Evolutionary conservation across 768 basidiomycete species (phyloP), one percentile per base, ranked within the genome.

Genomic region (Boletus vinaceobasis): DNA sequence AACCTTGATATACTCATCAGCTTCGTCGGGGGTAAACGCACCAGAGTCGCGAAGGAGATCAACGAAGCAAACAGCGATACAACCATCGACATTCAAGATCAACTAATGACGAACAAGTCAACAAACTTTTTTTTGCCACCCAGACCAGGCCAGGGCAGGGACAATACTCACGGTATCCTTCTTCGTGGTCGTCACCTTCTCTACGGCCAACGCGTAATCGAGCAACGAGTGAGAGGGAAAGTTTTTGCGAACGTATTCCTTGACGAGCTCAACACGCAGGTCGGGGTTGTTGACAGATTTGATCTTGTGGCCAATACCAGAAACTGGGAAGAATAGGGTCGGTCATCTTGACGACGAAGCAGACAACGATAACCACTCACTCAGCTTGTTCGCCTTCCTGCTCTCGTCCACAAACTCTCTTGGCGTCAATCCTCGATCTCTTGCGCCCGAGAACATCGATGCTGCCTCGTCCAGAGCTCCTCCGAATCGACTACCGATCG

Each of bases 291-390:
- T 94, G 60, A 93, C 90, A 61, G 88, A 93, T 86, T 99, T 99
- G 81, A 99, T 97, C 84, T 98, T 98, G 86, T 99, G 96, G 43
- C 96, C 96, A 62, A 99, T 99, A 79, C 96, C 96, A 61, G 87
- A 89, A 79, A 98, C 89, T 90, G 60, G 35, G 10, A 14, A 50
- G 45, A 37, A 27, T 36, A 31, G 54, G 23, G 29, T 60, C 33
- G 51, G 36, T 52, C 52, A 60, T 57, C 33, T 27, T n/a, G 26
- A 13, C 15, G 15, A n/a, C 31, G 5, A 17, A 60, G 29, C 45
- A 29, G 51, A 33, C 2, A 31, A 31, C 9, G 3, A 47, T 11
- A 17, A 31, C n/a, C 23, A 82, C 86, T 57, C 62, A 88, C 88
- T 96, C 58, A 97, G 86, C 75, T 93, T 93, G 81, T 96, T 97